Percentiles rank a stretch among this genome's conserved stretches.
Evolutionary conservation across 2,329 filamentous ascomycete genomes (phyloP).

Genomic region (Tolypocladium tropicale): DNA sequence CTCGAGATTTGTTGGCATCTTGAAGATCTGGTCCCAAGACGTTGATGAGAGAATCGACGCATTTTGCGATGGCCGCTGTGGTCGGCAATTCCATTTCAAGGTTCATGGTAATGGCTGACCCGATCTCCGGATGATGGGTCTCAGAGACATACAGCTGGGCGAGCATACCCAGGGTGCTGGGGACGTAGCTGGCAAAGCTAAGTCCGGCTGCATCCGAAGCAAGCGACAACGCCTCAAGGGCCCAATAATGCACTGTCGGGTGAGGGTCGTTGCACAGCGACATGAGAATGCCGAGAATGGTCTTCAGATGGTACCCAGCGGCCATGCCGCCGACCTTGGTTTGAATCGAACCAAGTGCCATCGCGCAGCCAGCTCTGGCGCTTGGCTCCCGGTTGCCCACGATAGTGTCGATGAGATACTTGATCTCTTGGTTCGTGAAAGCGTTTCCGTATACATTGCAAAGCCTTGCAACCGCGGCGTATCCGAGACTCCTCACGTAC

Average conservation of each 20-base stretch:
- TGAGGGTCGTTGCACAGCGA: constrained; percentile 93
- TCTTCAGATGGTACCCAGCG: constrained; percentile 90
- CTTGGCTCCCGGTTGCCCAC: constrained; percentile 89
- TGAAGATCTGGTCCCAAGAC: constrained; percentile 92
- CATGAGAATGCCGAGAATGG: constrained; percentile 96
- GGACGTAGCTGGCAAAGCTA: constrained; percentile 83
- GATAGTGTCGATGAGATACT: constrained; percentile 85
- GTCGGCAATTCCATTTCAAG: constrained; percentile 79
- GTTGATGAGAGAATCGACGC: constrained; percentile 91
- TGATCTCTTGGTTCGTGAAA: constrained; percentile 85
- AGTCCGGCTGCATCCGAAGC: constrained; percentile 88
- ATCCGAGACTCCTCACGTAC: constrained; percentile 75
- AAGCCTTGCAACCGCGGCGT: constrained; percentile 74
- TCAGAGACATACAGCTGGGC: constrained; percentile 88
- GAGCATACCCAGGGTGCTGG: constrained; percentile 84
- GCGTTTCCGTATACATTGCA: constrained; percentile 77
- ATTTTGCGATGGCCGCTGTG: constrained; percentile 71
- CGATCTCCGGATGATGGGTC: constrained; percentile 77
- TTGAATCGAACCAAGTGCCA: constrained; percentile 87
- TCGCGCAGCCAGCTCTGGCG: constrained; percentile 86
- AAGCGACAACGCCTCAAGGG: constrained; percentile 74
- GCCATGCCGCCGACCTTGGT: constrained; percentile 96
- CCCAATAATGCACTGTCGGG: constrained; percentile 93
- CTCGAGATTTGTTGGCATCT: constrained; percentile 82
- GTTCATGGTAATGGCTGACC: constrained; percentile 75